Evolutionary conservation across 768 basidiomycete genomes (phyloP).

Genomic region (Piloderma croceum): DNA sequence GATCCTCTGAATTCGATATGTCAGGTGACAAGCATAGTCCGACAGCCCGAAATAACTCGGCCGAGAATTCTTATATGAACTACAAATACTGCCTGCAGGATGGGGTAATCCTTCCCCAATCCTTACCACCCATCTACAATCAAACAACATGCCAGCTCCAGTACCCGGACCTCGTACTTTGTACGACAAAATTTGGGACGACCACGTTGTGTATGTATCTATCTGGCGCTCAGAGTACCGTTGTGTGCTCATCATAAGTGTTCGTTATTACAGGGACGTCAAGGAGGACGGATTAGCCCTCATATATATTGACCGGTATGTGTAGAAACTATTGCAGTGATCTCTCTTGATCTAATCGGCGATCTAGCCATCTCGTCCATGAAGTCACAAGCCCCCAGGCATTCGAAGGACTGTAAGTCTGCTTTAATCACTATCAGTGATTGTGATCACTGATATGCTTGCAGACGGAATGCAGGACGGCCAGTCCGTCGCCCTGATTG

Average conservation of each 20-base stretch:
- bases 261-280: constrained; percentile 43
- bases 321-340: too few species aligned
- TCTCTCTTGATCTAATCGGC: neutral
- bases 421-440: neutral
- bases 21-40: too few species aligned
- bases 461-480: constrained; percentile 66
- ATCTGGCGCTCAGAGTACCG: constrained; percentile 6
- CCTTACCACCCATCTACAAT: too few species aligned
- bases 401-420: constrained; percentile 74
- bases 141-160: neutral
- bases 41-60: too few species aligned
- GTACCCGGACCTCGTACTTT: constrained; percentile 63
- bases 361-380: constrained; percentile 59
- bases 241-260: constrained; percentile 7
- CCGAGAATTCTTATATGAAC: too few species aligned
- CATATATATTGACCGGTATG: constrained; percentile 77
- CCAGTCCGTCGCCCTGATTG: constrained; percentile 81
- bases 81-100: too few species aligned
- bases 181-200: constrained; percentile 98
- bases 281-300: constrained; percentile 75
- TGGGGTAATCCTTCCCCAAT: too few species aligned
- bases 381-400: constrained; percentile 95
- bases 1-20: too few species aligned
- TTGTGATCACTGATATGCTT: constrained; percentile 4
- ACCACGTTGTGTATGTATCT: constrained; percentile 78